These are phyloP conservation scores for Coprinellus aureogranulatus DNA, from an alignment of 768 basidiomycete species.

Conservation along the genomic window DNA sequence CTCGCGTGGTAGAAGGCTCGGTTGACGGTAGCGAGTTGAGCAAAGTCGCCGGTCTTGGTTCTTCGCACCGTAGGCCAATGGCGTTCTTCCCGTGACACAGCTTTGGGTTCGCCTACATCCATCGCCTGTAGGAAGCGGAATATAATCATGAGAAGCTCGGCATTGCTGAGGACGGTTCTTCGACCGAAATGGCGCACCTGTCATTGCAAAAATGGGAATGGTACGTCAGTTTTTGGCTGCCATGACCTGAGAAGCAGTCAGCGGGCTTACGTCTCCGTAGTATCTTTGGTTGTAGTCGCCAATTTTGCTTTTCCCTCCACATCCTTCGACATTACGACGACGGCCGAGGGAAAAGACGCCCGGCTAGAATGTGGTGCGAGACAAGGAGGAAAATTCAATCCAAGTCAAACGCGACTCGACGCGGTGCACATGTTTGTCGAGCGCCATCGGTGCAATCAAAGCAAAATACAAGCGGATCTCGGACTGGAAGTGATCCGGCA, in stretches of 20 bases:
- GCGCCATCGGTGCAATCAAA: no score
- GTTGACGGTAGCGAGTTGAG: neutral
- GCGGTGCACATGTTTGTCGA: no score
- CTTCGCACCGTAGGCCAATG: neutral
- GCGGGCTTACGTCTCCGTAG: neutral
- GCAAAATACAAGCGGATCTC: no score
- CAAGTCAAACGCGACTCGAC: no score
- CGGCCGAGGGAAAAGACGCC: no score
- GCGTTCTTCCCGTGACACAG: neutral
- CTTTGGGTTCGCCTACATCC: neutral
- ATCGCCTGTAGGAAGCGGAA: neutral
- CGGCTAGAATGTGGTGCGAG: no score
- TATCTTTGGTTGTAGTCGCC: no score
- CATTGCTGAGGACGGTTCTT: neutral
- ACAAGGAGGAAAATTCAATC: no score
- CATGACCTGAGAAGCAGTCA: neutral
- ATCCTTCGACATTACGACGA: no score
- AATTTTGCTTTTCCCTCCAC: no score
- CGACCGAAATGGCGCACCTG: neutral
- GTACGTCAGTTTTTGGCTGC: neutral
- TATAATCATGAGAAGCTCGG: neutral
- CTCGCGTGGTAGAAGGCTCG: neutral
- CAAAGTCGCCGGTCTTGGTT: neutral
- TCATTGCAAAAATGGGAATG: neutral
- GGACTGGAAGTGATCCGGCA: no score